Conservation (phyloP, 2,329 filamentous ascomycete species). For the Knufia fluminis region DNA sequence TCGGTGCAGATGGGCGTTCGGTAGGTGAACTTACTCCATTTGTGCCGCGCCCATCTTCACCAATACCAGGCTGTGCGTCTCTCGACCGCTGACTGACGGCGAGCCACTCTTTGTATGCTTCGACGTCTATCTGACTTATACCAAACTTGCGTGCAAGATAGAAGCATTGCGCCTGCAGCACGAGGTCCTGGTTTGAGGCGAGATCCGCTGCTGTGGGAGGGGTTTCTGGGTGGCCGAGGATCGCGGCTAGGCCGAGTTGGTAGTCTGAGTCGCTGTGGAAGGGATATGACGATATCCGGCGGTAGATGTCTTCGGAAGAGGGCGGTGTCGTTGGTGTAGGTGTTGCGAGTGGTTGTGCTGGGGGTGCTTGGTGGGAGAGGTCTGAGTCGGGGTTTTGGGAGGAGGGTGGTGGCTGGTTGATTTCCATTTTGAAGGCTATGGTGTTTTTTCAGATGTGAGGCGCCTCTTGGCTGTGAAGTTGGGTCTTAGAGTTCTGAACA, state of each 20-base stretch:
- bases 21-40: constrained; percentile 12
- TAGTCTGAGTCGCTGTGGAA: constrained; percentile 38
- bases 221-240: constrained; percentile 34
- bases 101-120: constrained; percentile 59
- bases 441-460: too few species aligned
- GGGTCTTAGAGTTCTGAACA: too few species aligned
- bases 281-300: constrained; percentile 30
- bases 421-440: neutral
- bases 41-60: too few species aligned
- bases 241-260: constrained; percentile 38
- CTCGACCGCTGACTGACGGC: constrained; percentile 13
- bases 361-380: neutral
- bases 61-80: too few species aligned
- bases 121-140: constrained; percentile 49
- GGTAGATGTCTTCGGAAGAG: constrained; percentile 22
- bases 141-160: constrained; percentile 38
- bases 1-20: constrained; percentile 8
- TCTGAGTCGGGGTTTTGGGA: constrained; percentile 2
- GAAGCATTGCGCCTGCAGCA: constrained; percentile 40
- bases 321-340: neutral
- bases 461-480: too few species aligned
- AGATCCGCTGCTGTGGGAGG: constrained; percentile 33
- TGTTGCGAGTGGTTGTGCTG: neutral
- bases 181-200: constrained; percentile 32
- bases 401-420: neutral